phyloP scores from a whole-genome alignment of 441 rosid species.

The Euphorbia celastroides region DNA sequence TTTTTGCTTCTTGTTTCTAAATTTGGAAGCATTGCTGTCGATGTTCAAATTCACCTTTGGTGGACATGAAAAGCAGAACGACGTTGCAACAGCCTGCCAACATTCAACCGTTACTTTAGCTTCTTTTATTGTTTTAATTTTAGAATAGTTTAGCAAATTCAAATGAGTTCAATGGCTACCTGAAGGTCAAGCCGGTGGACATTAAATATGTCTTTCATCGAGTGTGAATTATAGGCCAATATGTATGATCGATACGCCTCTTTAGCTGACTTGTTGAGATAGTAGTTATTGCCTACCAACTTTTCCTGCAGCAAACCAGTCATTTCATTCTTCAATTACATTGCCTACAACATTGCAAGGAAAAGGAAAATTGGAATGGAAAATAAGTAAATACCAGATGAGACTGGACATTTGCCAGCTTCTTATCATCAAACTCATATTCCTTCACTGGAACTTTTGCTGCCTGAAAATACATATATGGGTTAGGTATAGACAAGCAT shows the following conservation, averaged over 20 bases:
- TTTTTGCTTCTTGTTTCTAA: slow-evolving; percentile 57
- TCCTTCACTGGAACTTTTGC: slow-evolving; percentile 95
- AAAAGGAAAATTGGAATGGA: slow-evolving; percentile 4
- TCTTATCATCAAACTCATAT: slow-evolving; percentile 81
- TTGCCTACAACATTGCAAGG: neutral
- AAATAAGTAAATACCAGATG: slow-evolving; percentile 53
- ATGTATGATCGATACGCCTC: slow-evolving; percentile 92
- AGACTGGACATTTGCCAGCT: slow-evolving; percentile 77
- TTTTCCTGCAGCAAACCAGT: slow-evolving; percentile 60
- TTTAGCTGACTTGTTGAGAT: slow-evolving; percentile 80
- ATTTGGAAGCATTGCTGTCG: slow-evolving; percentile 83
- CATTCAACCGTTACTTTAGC: slow-evolving; percentile 10
- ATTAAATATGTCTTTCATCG: slow-evolving; percentile 89
- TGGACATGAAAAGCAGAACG: slow-evolving; percentile 87
- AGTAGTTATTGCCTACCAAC: slow-evolving; percentile 61
- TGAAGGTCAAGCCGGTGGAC: slow-evolving; percentile 92
- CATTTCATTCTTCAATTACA: slow-evolving; percentile 7
- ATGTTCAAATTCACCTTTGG: slow-evolving; percentile 86
- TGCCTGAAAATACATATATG: slow-evolving; percentile 34
- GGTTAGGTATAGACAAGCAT: neutral
- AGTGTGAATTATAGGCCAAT: slow-evolving; percentile 88
- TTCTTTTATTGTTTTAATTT: neutral
- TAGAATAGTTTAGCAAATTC: neutral
- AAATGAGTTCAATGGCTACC: slow-evolving; percentile 34
- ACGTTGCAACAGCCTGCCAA: slow-evolving; percentile 82